These are phyloP conservation scores for Orychophragmus violaceus DNA, from an alignment of 345 rosid genomes.

Conservation along the genomic window DNA sequence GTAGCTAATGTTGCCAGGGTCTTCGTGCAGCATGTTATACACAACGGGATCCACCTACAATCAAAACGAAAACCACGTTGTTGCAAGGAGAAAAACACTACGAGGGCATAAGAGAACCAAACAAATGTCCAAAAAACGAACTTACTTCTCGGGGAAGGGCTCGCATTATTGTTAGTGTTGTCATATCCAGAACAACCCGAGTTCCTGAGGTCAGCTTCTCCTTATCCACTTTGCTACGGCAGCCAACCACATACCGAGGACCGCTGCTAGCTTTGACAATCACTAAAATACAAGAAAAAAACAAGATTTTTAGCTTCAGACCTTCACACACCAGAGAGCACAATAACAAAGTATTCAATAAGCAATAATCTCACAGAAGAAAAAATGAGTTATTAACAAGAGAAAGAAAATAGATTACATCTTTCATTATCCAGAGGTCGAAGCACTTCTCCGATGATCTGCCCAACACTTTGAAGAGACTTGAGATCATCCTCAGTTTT, in stretches of 20 bases:
- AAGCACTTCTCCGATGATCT: constrained; percentile 94
- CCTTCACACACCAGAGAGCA: background rate
- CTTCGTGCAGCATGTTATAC: constrained; percentile 96
- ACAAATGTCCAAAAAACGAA: background rate
- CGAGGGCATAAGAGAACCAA: background rate
- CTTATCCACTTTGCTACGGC: constrained; percentile 52
- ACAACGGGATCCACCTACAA: constrained; percentile 92
- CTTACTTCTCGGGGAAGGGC: constrained; percentile 50
- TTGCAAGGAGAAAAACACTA: background rate
- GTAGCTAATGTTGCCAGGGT: constrained; percentile 92
- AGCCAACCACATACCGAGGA: constrained; percentile 56
- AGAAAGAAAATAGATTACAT: constrained; percentile 35
- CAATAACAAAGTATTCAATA: background rate
- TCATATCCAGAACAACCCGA: constrained; percentile 56
- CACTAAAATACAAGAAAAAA: constrained; percentile 22
- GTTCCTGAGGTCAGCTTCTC: constrained; percentile 50
- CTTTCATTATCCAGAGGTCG: constrained; percentile 92
- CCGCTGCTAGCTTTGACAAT: constrained; percentile 59
- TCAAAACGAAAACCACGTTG: background rate
- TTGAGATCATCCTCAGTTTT: constrained; percentile 96
- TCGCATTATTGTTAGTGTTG: constrained; percentile 50
- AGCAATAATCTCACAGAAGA: background rate
- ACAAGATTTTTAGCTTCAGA: background rate
- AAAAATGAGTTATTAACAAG: background rate
- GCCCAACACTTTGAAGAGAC: constrained; percentile 99